Base-by-base conservation (phyloP, 2,329 filamentous ascomycete species). In the Penicillium sp. region DNA sequence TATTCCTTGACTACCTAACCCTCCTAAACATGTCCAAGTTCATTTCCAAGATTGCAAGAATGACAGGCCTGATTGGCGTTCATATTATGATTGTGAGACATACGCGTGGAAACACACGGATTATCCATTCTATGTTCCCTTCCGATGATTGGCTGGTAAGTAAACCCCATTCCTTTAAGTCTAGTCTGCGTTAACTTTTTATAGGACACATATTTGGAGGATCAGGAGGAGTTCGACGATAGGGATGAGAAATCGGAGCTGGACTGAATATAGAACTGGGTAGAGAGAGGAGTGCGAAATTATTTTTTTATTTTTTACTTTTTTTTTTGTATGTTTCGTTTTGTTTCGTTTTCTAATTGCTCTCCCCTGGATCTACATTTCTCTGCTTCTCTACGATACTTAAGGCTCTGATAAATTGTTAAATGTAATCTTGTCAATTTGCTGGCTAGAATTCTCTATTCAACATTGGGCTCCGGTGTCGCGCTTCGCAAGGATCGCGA, bases 201-300 rank as follows among this genome's bases (percentile, higher is more conserved):
- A 27, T 27, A 27, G 25, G 25, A 27, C 25, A 27, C 25, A 6
- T 27, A 27, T 11, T 27, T 27, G 25, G 25, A 27, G 25, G 25
- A 27, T 11, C 25, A 6, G 25, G 25, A 27, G 25, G 25, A 27
- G n/a, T 27, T 27, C 6, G 25, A 27, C 6, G 25, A 27, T 27
- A 27, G 25, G n/a, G 25, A 27, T 27, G n/a, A 27, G 25, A 27
- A 27, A 27, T 27, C 25, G 25, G 25, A 27, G 25, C 25, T 27
- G 25, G 25, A 27, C 25, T 27, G 25, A 27, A 27, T 27, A 27
- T 27, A 27, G 25, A 11, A 27, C 25, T 27, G 25, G 25, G 25
- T 27, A 6, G 25, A 27, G 6, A 6, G 25, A 27, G 6, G 25
- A 27, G 25, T 27, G 25, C 25, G 25, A 5, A 27, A 5, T 11